phyloP scores from a whole-genome alignment of 1,284 basidiomycete species.

The Afroboletus lepidellus region DNA sequence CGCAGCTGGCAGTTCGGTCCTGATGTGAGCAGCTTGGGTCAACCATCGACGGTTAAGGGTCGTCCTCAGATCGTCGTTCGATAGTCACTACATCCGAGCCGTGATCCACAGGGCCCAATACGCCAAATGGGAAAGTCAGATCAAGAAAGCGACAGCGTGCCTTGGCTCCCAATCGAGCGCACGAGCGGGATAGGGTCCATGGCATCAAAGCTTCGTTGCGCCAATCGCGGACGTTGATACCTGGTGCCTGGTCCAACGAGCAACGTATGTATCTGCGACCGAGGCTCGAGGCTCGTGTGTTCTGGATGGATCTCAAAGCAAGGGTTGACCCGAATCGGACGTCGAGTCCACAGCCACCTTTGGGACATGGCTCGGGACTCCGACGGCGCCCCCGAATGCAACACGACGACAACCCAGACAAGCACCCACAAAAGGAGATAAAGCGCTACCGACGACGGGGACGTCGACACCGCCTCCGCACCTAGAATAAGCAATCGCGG shows the following conservation, averaged over 20 bases:
- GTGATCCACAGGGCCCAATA: background rate
- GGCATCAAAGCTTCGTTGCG: too few relatives aligned
- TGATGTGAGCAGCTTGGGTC: background rate
- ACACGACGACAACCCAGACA: background rate
- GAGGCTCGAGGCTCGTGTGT: background rate
- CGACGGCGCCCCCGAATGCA: background rate
- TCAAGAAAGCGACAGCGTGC: background rate
- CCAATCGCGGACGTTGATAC: too few relatives aligned
- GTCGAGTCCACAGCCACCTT: background rate
- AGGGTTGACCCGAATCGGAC: background rate
- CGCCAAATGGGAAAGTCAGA: background rate
- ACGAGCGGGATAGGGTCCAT: background rate
- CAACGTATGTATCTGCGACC: background rate
- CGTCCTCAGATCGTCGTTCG: background rate
- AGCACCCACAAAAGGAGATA: slow-evolving; percentile 11
- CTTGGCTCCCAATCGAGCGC: background rate
- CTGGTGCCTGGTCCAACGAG: too few relatives aligned
- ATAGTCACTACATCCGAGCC: background rate
- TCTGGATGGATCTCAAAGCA: background rate
- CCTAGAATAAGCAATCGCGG: slow-evolving; percentile 1
- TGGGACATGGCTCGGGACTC: background rate
- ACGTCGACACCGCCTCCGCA: background rate
- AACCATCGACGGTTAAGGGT: background rate
- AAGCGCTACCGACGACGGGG: background rate
- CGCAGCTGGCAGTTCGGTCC: background rate